Base-by-base conservation (phyloP, 164 flowering plant genomes). In the Berberis thunbergii region DNA sequence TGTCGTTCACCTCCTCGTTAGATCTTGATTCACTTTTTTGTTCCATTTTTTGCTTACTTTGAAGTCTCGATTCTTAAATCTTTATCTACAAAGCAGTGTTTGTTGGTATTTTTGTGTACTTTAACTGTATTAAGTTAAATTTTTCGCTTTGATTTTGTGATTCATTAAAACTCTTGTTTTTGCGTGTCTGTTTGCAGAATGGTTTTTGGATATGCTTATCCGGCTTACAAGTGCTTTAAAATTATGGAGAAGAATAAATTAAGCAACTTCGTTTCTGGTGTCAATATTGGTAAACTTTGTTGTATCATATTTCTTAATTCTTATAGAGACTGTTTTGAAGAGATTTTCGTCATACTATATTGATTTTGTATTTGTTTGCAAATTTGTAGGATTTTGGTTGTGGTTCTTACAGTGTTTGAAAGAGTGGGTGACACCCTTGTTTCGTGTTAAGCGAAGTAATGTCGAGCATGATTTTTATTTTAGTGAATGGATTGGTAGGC, bases 191-290 rank as follows among this genome's bases (percentile, higher is more conserved):
- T 41, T 67, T 69, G 78, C 80, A 91, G 97, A 75, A 78, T 88
- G 92, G 70, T 84, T 26, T 81, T 87, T 64, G 97, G 96, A 39
- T 91, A 91, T 78, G 91, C 85, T 8, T 91, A 87, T 78, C 97
- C 97, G 8, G 96, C 94, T 13, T 91, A 86, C 59, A 87, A 83
- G 72, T 91, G 97, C 75, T 91, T 63, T 54, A 91, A 91, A 73
- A 77, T 84, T 38, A 86, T 91, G 55, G 96, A 91, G 70, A 78
- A 54, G 79, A 91, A 91, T 65, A 89, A 86, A 86, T 86, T 45
- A 85, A 91, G 73, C 87, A 86, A 53, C 87, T 91, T 56, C 86
- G 81, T 43, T 91, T 91, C 74, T 91, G 97, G 97, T 91, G 97
- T 76, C 96, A 91, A 67, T 91, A 91, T 65, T 91, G 97, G 97